phyloP scores from a whole-genome alignment of 495 filamentous ascomycete species.

The Aspergillus nidulans region DNA sequence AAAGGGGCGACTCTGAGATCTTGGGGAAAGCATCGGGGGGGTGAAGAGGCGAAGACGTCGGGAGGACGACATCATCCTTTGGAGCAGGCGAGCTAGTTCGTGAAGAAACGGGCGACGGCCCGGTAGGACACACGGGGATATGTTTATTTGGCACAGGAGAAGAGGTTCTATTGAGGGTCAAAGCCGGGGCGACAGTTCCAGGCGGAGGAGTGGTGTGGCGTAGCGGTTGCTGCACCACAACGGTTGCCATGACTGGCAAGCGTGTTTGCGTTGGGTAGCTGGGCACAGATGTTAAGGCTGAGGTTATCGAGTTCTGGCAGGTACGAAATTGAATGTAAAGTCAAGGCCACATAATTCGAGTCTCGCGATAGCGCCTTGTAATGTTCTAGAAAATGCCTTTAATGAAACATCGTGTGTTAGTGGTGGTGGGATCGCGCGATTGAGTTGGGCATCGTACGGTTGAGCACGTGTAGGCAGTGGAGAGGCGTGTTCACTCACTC shows the following conservation, averaged over 20 bases:
- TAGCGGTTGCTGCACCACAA: constrained; percentile 46
- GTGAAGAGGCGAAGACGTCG: constrained; percentile 64
- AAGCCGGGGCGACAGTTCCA: constrained; percentile 30
- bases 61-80: constrained; percentile 42
- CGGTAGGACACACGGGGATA: constrained; percentile 77
- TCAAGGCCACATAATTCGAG: not conserved
- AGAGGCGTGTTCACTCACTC: not conserved
- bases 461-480: not conserved
- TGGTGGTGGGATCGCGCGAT: not conserved
- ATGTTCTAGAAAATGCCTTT: not conserved
- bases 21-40: constrained; percentile 63
- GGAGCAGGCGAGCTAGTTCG: constrained; percentile 45
- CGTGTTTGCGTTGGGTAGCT: not conserved
- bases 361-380: not conserved
- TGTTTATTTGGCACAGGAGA: constrained; percentile 85
- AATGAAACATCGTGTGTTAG: not conserved
- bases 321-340: not conserved
- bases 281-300: not conserved
- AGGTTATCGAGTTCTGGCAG: not conserved
- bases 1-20: constrained; percentile 51
- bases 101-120: constrained; percentile 57
- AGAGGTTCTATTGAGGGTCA: constrained; percentile 41
- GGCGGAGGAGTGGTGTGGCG: constrained; percentile 46
- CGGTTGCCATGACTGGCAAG: constrained; percentile 42
- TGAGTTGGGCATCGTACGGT: not conserved